Percentiles rank a stretch among this genome's conserved stretches.
Conservation (phyloP, 345 rosid genomes). For the Citrus inodora region DNA sequence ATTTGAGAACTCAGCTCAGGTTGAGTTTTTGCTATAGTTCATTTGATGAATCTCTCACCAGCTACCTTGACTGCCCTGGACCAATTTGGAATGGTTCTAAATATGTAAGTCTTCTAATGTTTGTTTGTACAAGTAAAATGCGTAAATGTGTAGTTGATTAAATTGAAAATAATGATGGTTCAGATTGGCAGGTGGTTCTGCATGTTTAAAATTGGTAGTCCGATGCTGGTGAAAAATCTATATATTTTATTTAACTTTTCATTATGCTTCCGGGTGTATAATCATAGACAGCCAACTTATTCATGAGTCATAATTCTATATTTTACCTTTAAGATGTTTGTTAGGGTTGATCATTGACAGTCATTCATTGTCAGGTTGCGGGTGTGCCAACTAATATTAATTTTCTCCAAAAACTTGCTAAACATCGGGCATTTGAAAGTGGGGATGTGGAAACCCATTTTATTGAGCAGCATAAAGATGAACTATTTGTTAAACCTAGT, state of each 20-base stretch:
- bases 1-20: slow-evolving; percentile 6
- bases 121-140: background rate
- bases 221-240: background rate
- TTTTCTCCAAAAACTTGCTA: slow-evolving; percentile 76
- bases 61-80: background rate
- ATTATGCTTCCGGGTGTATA: too few species aligned
- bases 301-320: background rate
- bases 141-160: background rate
- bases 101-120: background rate
- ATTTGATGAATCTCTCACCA: slow-evolving; percentile 3
- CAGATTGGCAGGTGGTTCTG: background rate
- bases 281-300: background rate
- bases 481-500: slow-evolving; percentile 63
- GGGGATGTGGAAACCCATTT: slow-evolving; percentile 95
- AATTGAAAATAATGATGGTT: slow-evolving; percentile 3
- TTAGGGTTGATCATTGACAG: slow-evolving; percentile 7
- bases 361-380: slow-evolving; percentile 62
- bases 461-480: slow-evolving; percentile 72
- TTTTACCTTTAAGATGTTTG: background rate
- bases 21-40: background rate
- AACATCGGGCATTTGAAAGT: slow-evolving; percentile 65
- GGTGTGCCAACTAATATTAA: slow-evolving; percentile 91
- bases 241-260: too few species aligned
- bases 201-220: background rate
- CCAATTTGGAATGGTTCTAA: slow-evolving; percentile 1